Conservation (phyloP, 129 eudicot species). For the Ambrosia trifida region DNA sequence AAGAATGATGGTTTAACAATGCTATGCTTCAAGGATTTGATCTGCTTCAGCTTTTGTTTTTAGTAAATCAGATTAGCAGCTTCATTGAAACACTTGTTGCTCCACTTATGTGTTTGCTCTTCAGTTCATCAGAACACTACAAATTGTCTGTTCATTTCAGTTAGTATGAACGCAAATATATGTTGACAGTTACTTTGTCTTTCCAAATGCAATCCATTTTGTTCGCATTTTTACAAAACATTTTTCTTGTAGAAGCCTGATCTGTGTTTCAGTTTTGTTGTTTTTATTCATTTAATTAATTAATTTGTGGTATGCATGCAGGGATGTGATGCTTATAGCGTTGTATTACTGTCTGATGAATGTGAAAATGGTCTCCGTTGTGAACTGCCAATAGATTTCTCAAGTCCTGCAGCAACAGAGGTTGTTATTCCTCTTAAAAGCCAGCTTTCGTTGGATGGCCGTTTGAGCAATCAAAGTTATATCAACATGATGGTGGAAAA, state of each 20-base stretch:
- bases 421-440: conserved; percentile 42
- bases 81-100: conserved; percentile 5
- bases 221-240: neutral
- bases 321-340: conserved; percentile 56
- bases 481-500: conserved; percentile 47
- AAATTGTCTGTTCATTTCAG: neutral
- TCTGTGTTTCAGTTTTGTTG: neutral
- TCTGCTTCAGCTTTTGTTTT: neutral
- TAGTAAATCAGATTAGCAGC: neutral
- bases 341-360: conserved; percentile 60
- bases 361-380: conserved; percentile 32
- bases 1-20: no score
- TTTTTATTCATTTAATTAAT: neutral
- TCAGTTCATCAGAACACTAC: neutral
- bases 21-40: no score
- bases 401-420: conserved; percentile 32
- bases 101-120: conserved; percentile 1
- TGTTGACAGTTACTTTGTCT: no score
- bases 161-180: no score
- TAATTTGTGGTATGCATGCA: conserved; percentile 27
- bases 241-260: neutral
- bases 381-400: conserved; percentile 39
- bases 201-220: conserved; percentile 1
- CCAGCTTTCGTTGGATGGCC: conserved; percentile 51
- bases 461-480: conserved; percentile 43